Conservation (phyloP, 768 basidiomycete species). For the Phaffia australis region DNA sequence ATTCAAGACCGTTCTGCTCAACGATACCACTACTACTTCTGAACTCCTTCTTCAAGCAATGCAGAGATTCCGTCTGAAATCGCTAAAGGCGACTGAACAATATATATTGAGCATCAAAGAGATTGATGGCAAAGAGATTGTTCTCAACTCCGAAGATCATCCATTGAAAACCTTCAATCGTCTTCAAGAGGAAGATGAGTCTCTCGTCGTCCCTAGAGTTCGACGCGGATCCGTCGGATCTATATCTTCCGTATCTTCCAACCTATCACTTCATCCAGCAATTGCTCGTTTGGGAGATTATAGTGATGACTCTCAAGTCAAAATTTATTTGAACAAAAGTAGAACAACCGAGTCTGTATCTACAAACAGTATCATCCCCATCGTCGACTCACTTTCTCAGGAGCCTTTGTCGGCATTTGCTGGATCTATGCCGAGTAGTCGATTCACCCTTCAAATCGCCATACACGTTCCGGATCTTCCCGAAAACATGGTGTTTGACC, state of each 20-base stretch:
- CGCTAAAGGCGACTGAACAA: slow-evolving; percentile 41
- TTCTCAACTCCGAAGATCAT: slow-evolving; percentile 54
- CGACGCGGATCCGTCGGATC: slow-evolving; percentile 88
- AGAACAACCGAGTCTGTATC: slow-evolving; percentile 21
- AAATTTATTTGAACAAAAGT: slow-evolving; percentile 80
- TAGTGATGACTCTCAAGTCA: slow-evolving; percentile 91
- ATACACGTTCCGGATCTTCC: slow-evolving; percentile 86
- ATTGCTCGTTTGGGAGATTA: slow-evolving; percentile 89
- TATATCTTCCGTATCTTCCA: slow-evolving; percentile 84
- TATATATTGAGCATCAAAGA: slow-evolving; percentile 92
- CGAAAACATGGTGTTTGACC: slow-evolving; percentile 89
- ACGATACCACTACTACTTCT: slow-evolving; percentile 65
- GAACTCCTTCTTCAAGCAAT: slow-evolving; percentile 86
- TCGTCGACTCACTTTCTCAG: slow-evolving; percentile 2
- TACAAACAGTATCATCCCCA: slow-evolving; percentile 6
- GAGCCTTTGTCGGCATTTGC: slow-evolving; percentile 15
- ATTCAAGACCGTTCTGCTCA: slow-evolving; percentile 94
- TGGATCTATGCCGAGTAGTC: slow-evolving; percentile 51
- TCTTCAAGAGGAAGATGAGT: slow-evolving; percentile 52
- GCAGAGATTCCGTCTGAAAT: slow-evolving; percentile 73
- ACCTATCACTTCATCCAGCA: slow-evolving; percentile 86
- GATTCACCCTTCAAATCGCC: slow-evolving; percentile 75
- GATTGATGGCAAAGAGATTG: slow-evolving; percentile 69
- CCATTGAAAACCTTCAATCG: slow-evolving; percentile 85
- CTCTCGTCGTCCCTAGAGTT: slow-evolving; percentile 40